Evolutionary conservation across 2,329 filamentous ascomycete species (phyloP).

Genomic region (Ophiostoma sp.): DNA sequence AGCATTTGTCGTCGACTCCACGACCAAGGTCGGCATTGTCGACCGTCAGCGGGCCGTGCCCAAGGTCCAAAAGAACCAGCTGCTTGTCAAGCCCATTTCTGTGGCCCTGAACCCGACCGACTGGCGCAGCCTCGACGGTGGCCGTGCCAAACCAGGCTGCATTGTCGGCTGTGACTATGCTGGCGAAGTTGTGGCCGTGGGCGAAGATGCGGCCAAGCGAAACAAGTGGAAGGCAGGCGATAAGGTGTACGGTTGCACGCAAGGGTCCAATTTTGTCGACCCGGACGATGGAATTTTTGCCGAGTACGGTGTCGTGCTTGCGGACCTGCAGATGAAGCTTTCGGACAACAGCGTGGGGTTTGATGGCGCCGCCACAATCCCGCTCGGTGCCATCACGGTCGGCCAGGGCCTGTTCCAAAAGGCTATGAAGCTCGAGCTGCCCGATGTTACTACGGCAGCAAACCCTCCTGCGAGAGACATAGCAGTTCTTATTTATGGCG

Average conservation of each 20-base stretch:
- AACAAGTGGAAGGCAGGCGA: conserved; percentile 49
- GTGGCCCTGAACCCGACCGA: conserved; percentile 36
- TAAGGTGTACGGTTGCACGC: conserved; percentile 43
- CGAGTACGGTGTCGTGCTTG: conserved; percentile 42
- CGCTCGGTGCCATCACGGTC: conserved; percentile 55
- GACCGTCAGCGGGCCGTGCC: conserved; percentile 30
- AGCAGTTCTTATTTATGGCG: conserved; percentile 47
- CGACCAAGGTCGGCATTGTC: conserved; percentile 24
- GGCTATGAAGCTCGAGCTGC: conserved; percentile 47
- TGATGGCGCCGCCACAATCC: conserved; percentile 58
- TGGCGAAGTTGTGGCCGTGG: conserved; percentile 49
- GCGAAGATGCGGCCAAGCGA: conserved; percentile 39
- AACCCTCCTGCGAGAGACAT: background rate
- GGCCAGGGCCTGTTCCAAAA: conserved; percentile 50
- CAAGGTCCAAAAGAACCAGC: conserved; percentile 29
- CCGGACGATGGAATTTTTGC: conserved; percentile 47
- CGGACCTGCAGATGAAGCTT: conserved; percentile 44
- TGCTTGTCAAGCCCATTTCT: conserved; percentile 32
- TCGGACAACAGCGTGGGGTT: conserved; percentile 45
- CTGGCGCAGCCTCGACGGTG: conserved; percentile 29
- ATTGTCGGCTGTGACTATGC: conserved; percentile 45
- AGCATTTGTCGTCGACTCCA: conserved; percentile 30
- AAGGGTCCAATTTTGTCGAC: conserved; percentile 39
- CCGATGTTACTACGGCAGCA: conserved; percentile 41
- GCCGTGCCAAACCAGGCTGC: conserved; percentile 3